Evolutionary conservation across 805 yeast genomes (phyloP).

Genomic region (Yamadazyma phyllophila): DNA sequence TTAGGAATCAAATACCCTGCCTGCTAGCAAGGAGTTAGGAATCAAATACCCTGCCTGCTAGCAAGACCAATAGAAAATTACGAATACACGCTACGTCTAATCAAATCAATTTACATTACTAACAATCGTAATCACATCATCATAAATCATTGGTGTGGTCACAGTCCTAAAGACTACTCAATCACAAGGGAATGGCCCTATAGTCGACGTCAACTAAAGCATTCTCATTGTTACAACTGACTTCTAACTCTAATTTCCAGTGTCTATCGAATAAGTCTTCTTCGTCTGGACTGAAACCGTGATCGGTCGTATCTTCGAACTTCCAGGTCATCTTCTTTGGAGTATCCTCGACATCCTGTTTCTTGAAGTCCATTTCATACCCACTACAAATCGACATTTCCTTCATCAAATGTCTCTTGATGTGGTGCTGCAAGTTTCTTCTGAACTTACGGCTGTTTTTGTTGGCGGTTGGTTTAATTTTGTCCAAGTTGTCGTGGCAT

Average conservation of each 20-base stretch:
- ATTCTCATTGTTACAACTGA: conserved; percentile 62
- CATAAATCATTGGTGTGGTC: conserved; percentile 4
- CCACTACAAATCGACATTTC: conserved; percentile 67
- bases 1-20: background rate
- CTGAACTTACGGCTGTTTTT: conserved; percentile 69
- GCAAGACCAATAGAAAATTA: too few species aligned
- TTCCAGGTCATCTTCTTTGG: conserved; percentile 59
- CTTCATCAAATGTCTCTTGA: conserved; percentile 64
- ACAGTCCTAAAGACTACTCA: background rate
- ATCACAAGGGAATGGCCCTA: conserved; percentile 48
- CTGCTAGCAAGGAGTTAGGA: conserved; percentile 18
- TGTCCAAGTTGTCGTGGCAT: conserved; percentile 66
- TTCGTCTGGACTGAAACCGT: conserved; percentile 49
- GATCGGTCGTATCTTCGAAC: conserved; percentile 56
- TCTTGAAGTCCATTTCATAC: conserved; percentile 50
- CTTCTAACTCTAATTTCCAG: conserved; percentile 63
- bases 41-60: background rate
- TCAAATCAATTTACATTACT: background rate
- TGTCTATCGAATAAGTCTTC: conserved; percentile 50
- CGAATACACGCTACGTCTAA: background rate
- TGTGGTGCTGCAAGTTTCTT: conserved; percentile 72
- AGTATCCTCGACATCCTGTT: conserved; percentile 45
- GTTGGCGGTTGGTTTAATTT: conserved; percentile 69
- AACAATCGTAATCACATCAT: conserved; percentile 5
- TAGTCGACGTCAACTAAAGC: conserved; percentile 69